Percentiles rank a stretch among this genome's conserved stretches.
Conservation (phyloP, 768 basidiomycete genomes). For the Tricholoma hemisulphureum region DNA sequence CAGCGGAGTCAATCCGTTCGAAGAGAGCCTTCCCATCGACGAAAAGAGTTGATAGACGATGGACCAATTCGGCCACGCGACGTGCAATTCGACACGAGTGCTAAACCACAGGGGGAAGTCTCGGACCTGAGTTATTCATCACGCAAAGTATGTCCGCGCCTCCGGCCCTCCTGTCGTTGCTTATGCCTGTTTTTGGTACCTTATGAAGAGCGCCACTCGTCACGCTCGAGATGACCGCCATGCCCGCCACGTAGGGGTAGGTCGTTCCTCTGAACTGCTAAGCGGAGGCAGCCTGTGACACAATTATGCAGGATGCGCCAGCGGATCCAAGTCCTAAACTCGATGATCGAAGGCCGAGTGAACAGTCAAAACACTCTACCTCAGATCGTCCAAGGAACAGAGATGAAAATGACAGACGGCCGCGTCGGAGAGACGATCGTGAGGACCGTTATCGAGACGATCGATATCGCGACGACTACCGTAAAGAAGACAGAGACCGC, state of each 20-base stretch:
- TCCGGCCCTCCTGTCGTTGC: not conserved
- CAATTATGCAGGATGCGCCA: not conserved
- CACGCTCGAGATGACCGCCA: slow-evolving; percentile 8
- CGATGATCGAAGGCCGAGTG: not conserved
- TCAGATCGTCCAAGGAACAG: not conserved
- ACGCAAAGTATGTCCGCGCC: slow-evolving; percentile 7
- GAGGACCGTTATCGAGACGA: slow-evolving; percentile 8
- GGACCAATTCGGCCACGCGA: slow-evolving; percentile 9
- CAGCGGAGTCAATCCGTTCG: slow-evolving; percentile 6
- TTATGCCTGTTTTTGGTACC: not conserved
- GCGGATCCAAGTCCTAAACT: not conserved
- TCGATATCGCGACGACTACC: slow-evolving; percentile 5
- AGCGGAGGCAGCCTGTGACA: not conserved
- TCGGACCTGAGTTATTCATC: slow-evolving; percentile 1
- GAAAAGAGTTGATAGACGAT: slow-evolving; percentile 11
- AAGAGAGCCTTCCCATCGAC: slow-evolving; percentile 10
- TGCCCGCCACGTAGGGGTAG: slow-evolving; percentile 8
- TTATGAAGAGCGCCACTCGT: slow-evolving; percentile 8
- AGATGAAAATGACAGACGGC: not conserved
- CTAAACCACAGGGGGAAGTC: not conserved
- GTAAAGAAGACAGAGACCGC: slow-evolving; percentile 4
- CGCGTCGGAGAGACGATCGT: not conserved
- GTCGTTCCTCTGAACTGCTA: not conserved
- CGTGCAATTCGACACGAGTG: not conserved
- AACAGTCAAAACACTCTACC: slow-evolving; percentile 1